Percentiles rank a stretch among this genome's conserved stretches.
These are phyloP conservation scores for Lunularia cruciata DNA, from an alignment of 225 moss, liverwort and hornwort genomes.

Conservation along the genomic window DNA sequence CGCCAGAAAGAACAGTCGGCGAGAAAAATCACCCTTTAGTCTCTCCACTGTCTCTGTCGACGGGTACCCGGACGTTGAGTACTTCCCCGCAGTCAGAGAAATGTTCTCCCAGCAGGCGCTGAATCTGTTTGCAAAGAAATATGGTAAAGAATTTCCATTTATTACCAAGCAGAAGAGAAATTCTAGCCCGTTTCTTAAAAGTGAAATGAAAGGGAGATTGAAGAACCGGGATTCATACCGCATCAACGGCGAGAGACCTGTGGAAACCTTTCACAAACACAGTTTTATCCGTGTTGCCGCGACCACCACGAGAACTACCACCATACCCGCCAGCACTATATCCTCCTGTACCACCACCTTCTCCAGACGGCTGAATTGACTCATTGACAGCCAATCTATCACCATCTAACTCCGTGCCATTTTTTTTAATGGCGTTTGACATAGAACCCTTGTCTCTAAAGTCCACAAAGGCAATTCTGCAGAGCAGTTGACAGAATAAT, in stretches of 20 bases:
- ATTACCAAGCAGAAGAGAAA: no score
- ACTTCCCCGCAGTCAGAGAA: constrained; percentile 23
- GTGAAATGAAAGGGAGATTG: neutral
- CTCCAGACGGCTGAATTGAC: constrained; percentile 41
- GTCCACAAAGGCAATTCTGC: constrained; percentile 48
- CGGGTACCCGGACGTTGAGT: constrained; percentile 22
- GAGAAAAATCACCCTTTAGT: constrained; percentile 20
- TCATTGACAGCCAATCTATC: constrained; percentile 59
- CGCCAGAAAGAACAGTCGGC: neutral
- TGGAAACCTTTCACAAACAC: constrained; percentile 35
- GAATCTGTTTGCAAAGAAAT: constrained; percentile 22
- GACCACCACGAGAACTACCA: constrained; percentile 7
- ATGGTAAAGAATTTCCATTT: no score
- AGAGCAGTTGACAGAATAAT: neutral
- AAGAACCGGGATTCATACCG: neutral
- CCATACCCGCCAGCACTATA: neutral
- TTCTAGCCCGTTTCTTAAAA: no score
- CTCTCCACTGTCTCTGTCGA: constrained; percentile 25
- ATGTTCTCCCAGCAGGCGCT: constrained; percentile 5
- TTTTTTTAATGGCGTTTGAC: constrained; percentile 49
- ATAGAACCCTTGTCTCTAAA: constrained; percentile 56
- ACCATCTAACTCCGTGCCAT: constrained; percentile 60
- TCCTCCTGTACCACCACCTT: constrained; percentile 35
- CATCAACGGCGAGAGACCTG: constrained; percentile 6
- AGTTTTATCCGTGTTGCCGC: constrained; percentile 29